Base-by-base conservation (phyloP, 192 early-diverging fungal genomes). In the Obelidium mucronatum region DNA sequence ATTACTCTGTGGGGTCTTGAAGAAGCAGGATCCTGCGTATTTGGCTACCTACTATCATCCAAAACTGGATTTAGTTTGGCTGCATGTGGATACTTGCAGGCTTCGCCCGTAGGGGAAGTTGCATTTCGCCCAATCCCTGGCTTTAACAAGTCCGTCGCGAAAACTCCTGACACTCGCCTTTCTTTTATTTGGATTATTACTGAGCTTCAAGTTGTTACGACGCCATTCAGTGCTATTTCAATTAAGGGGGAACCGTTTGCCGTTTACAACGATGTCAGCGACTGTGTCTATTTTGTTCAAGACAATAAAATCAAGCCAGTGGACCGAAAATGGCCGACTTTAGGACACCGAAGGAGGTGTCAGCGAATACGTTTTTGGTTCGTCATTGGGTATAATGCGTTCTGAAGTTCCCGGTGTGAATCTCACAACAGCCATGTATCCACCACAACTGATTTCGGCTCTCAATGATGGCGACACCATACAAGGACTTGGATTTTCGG, bases 71-170 rank as follows among this genome's bases (percentile, higher is more conserved):
- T 54, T 52, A 67, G 74, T 37, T n/a, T 67, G 64, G 74, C 54
- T 2, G 65, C 40, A 0, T 76, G 74, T 56, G 74, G 74, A 54
- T 76, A 55, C 55, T 24, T 76, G 53, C 74, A 76, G 17, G 66
- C 40, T 15, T 5, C 51, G n/a, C 54, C 74, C 1, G 19, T 76
- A 15, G 6, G 17, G 22, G 51, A 54, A 52, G 34, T 67, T 22
- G 5, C 17, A 11, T 76, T 76, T 40, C n/a, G n/a, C n/a, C n/a
- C n/a, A n/a, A n/a, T n/a, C n/a, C n/a, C n/a, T n/a, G n/a, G n/a
- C n/a, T n/a, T n/a, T n/a, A 19, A 44, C 28, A 34, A 64, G n/a
- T n/a, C 31, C 19, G 26, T 76, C 22, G 52, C 64, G 1, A 37
- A 67, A 34, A 76, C 39, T 2, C 30, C 26, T 34, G 42, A 44